These are phyloP conservation scores for Elongisporangium anandrum DNA, from an alignment of 352 stramenopile species.

Conservation along the genomic window DNA sequence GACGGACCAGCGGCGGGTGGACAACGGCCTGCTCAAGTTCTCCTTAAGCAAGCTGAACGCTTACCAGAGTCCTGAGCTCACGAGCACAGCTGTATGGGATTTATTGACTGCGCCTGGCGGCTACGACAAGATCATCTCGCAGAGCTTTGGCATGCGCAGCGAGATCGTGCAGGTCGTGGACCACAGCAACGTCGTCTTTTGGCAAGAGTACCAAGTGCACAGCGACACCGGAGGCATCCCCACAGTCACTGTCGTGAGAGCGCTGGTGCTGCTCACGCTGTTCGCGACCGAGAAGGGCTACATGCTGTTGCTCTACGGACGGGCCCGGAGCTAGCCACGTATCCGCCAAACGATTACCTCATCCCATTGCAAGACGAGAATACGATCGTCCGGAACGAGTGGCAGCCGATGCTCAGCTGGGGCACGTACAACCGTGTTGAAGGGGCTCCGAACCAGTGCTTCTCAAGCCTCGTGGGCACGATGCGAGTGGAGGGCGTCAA, in stretches of 20 bases:
- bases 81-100: slow-evolving; percentile 15
- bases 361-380: background rate
- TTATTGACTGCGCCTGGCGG: slow-evolving; percentile 16
- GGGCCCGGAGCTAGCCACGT: background rate
- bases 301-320: background rate
- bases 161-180: slow-evolving; percentile 26
- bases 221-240: slow-evolving; percentile 15
- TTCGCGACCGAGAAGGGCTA: background rate
- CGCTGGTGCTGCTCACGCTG: background rate
- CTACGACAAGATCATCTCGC: slow-evolving; percentile 23
- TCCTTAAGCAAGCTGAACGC: slow-evolving; percentile 22
- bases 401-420: slow-evolving; percentile 19
- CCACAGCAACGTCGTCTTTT: slow-evolving; percentile 30
- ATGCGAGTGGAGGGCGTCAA: slow-evolving; percentile 12
- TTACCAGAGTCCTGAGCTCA: slow-evolving; percentile 6
- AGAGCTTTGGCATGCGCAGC: slow-evolving; percentile 25
- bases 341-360: background rate
- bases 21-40: slow-evolving; percentile 32
- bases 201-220: slow-evolving; percentile 24
- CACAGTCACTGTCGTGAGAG: slow-evolving; percentile 14
- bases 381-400: slow-evolving; percentile 13
- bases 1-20: slow-evolving; percentile 20
- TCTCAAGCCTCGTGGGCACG: slow-evolving; percentile 12
- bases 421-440: slow-evolving; percentile 14
- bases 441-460: slow-evolving; percentile 6